These are phyloP conservation scores for Fonsecaea nubica DNA, from an alignment of 2,329 filamentous ascomycete species.

Conservation along the genomic window DNA sequence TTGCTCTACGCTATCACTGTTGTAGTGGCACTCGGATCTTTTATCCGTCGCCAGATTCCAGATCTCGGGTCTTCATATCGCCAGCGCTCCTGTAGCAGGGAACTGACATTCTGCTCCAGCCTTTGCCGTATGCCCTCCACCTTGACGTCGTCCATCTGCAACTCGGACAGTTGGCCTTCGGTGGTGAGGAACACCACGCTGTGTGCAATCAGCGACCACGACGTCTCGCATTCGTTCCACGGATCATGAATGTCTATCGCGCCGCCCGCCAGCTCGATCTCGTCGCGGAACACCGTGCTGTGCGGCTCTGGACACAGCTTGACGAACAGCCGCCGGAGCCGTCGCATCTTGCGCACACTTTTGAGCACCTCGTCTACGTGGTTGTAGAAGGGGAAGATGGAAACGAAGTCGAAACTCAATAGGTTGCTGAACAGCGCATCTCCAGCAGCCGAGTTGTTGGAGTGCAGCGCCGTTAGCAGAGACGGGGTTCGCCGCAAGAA, in stretches of 20 bases:
- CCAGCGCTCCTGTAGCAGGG: slow-evolving; percentile 31
- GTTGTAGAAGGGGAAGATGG: slow-evolving; percentile 70
- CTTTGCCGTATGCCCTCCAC: slow-evolving; percentile 32
- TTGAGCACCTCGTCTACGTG: slow-evolving; percentile 60
- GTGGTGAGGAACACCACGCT: slow-evolving; percentile 40
- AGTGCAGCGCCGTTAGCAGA: slow-evolving; percentile 44
- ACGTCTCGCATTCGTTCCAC: slow-evolving; percentile 63
- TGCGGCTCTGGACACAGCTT: slow-evolving; percentile 55
- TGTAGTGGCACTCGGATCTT: background rate
- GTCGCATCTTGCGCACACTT: slow-evolving; percentile 57
- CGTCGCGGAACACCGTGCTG: slow-evolving; percentile 49
- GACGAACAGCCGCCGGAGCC: slow-evolving; percentile 61
- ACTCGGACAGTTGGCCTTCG: slow-evolving; percentile 26
- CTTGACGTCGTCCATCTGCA: slow-evolving; percentile 37
- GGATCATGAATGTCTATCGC: slow-evolving; percentile 52
- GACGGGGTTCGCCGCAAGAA: slow-evolving; percentile 70
- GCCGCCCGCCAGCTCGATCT: slow-evolving; percentile 42
- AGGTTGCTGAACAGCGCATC: slow-evolving; percentile 53
- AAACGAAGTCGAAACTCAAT: slow-evolving; percentile 62
- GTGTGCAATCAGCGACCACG: slow-evolving; percentile 56
- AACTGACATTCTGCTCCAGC: slow-evolving; percentile 27
- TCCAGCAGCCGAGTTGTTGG: slow-evolving; percentile 19
- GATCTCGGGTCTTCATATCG: slow-evolving; percentile 28
- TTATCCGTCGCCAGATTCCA: slow-evolving; percentile 17
- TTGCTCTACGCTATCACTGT: background rate